Conservation (phyloP, 306 rosid species). For the Echinosophora koreensis region DNA sequence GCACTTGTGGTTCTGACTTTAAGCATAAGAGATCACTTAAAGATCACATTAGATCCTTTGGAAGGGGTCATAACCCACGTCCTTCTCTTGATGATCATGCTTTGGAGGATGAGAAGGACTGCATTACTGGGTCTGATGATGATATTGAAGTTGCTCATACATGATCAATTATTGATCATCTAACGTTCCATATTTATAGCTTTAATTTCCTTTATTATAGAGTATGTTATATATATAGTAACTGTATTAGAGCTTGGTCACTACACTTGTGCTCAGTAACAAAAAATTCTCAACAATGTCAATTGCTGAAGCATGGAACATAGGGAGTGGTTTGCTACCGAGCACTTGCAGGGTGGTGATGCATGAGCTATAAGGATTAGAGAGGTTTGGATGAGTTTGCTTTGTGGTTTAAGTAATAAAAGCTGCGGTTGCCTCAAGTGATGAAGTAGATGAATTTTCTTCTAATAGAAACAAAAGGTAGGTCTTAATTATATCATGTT, state of each 20-base stretch:
- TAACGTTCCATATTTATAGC: slow-evolving; percentile 6
- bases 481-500: slow-evolving; percentile 36
- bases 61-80: slow-evolving; percentile 71
- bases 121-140: slow-evolving; percentile 70
- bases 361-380: neutral
- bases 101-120: slow-evolving; percentile 74
- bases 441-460: slow-evolving; percentile 96
- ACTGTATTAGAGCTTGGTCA: slow-evolving; percentile 24
- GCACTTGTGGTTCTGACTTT: slow-evolving; percentile 94
- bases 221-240: neutral
- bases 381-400: slow-evolving; percentile 43
- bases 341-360: slow-evolving; percentile 63
- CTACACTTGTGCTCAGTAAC: slow-evolving; percentile 82
- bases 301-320: slow-evolving; percentile 44
- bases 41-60: slow-evolving; percentile 87
- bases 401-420: slow-evolving; percentile 54
- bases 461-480: slow-evolving; percentile 45
- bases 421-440: slow-evolving; percentile 55
- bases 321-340: slow-evolving; percentile 78
- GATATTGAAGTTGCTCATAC: slow-evolving; percentile 55
- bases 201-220: neutral
- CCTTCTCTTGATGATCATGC: slow-evolving; percentile 59
- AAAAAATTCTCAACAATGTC: slow-evolving; percentile 74
- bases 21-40: slow-evolving; percentile 95
- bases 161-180: slow-evolving; percentile 6